Evolutionary conservation across 2,329 filamentous ascomycete species (phyloP).

Genomic region (Hansfordia pulvinata): DNA sequence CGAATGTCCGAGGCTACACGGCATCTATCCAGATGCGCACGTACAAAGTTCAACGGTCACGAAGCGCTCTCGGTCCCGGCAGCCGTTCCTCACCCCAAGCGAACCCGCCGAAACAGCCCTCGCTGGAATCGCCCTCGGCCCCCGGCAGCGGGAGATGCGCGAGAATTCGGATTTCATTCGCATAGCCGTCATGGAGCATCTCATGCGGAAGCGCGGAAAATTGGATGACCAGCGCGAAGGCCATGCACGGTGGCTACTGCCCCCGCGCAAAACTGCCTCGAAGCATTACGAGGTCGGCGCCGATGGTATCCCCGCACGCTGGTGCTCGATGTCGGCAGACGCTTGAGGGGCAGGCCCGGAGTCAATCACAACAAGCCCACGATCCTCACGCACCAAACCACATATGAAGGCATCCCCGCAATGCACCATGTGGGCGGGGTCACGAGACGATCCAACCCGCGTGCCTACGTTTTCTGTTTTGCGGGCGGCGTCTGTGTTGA

Average conservation of each 20-base stretch:
- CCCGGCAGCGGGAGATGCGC: conserved; percentile 52
- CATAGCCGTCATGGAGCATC: conserved; percentile 59
- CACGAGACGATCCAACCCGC: no score
- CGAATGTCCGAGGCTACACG: conserved; percentile 32
- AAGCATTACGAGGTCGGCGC: conserved; percentile 41
- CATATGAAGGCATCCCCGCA: no score
- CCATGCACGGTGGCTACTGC: conserved; percentile 53
- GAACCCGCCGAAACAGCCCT: conserved; percentile 13
- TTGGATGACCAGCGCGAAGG: conserved; percentile 53
- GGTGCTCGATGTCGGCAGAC: no score
- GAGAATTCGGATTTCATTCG: conserved; percentile 61
- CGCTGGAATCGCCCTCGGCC: conserved; percentile 23
- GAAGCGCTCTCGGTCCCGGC: conserved; percentile 17
- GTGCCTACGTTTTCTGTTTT: no score
- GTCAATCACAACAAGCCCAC: no score
- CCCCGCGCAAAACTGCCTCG: conserved; percentile 41
- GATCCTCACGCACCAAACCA: no score
- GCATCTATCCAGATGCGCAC: conserved; percentile 63
- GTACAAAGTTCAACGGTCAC: conserved; percentile 44
- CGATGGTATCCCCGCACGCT: conserved; percentile 46
- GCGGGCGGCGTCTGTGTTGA: no score
- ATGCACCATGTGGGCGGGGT: no score
- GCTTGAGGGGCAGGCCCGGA: no score
- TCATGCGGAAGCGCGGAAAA: conserved; percentile 54
- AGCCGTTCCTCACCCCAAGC: conserved; percentile 11